A percentile compares a stretch with the other conserved stretches of the same genome.
phyloP scores from a whole-genome alignment of 805 yeast genomes.

The Nakazawaea wyomingensis region DNA sequence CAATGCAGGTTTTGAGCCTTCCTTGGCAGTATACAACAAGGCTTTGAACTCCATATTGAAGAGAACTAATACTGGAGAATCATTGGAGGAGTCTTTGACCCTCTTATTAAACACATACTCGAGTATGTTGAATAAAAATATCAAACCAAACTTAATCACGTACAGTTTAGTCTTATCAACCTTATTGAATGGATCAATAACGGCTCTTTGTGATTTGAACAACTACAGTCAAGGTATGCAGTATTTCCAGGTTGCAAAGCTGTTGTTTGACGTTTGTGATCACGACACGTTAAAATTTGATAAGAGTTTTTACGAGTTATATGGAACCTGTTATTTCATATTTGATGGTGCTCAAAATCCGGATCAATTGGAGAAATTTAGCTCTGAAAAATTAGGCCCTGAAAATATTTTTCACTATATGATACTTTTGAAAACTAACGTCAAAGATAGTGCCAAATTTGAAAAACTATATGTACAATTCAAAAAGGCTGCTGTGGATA shows the following conservation, averaged over 20 bases:
- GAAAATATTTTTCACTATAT: not conserved
- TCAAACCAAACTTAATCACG: slow-evolving; percentile 54
- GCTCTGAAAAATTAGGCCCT: not conserved
- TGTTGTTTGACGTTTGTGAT: slow-evolving; percentile 30
- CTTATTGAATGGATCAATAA: slow-evolving; percentile 44
- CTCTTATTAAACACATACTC: slow-evolving; percentile 62
- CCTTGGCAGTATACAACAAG: slow-evolving; percentile 45
- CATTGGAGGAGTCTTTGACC: slow-evolving; percentile 57
- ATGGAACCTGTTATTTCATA: not conserved
- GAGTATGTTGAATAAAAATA: slow-evolving; percentile 47
- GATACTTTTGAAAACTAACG: not conserved
- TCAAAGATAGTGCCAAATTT: slow-evolving; percentile 30
- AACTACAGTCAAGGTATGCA: slow-evolving; percentile 38
- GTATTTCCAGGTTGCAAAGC: slow-evolving; percentile 46
- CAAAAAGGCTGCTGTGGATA: slow-evolving; percentile 16
- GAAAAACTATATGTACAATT: slow-evolving; percentile 31
- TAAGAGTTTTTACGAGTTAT: slow-evolving; percentile 3
- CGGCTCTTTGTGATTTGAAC: slow-evolving; percentile 28
- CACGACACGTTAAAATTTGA: slow-evolving; percentile 1
- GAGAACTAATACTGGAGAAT: slow-evolving; percentile 45
- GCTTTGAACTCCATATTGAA: slow-evolving; percentile 50
- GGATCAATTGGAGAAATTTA: not conserved
- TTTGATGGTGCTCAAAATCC: not conserved
- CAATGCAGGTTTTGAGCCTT: slow-evolving; percentile 37
- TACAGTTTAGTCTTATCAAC: slow-evolving; percentile 47